Evolutionary conservation across 139 green algal species (phyloP).

Genomic region (Eudorina sp.): DNA sequence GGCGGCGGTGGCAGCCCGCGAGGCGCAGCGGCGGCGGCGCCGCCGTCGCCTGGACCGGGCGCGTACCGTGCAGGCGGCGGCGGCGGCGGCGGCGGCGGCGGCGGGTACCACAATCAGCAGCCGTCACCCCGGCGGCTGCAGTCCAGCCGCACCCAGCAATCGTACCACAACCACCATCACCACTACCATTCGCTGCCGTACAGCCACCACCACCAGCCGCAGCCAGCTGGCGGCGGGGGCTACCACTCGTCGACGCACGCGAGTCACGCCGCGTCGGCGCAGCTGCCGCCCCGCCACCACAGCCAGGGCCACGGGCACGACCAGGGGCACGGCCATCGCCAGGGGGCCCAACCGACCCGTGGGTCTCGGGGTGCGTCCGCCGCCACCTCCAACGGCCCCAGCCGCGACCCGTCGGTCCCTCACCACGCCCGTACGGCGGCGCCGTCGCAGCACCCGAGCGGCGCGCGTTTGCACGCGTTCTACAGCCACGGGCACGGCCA

Average conservation of each 20-base stretch:
- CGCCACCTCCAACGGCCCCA: not conserved
- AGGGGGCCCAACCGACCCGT: not conserved
- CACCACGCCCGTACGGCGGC: not conserved
- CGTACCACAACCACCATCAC: not conserved
- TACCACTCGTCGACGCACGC: not conserved
- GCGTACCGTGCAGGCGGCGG: not conserved
- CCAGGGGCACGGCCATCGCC: not conserved
- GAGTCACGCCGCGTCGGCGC: not conserved
- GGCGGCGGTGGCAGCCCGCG: too few species aligned
- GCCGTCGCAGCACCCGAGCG: not conserved
- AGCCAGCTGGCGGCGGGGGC: not conserved
- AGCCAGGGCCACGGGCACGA: not conserved
- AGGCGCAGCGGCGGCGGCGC: not conserved
- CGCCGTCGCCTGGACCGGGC: not conserved
- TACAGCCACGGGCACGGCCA: slow-evolving; percentile 30
- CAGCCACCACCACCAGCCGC: not conserved
- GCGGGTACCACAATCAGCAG: not conserved
- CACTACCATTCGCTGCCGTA: not conserved
- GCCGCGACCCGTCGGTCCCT: not conserved
- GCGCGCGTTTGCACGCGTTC: slow-evolving; percentile 3
- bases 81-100: not conserved
- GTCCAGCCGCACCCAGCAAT: not conserved
- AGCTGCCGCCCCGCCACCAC: not conserved
- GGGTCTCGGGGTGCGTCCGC: not conserved
- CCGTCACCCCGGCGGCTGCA: not conserved